Conservation (phyloP, 2,329 filamentous ascomycete genomes). For the Trichoderma citrinoviride region DNA sequence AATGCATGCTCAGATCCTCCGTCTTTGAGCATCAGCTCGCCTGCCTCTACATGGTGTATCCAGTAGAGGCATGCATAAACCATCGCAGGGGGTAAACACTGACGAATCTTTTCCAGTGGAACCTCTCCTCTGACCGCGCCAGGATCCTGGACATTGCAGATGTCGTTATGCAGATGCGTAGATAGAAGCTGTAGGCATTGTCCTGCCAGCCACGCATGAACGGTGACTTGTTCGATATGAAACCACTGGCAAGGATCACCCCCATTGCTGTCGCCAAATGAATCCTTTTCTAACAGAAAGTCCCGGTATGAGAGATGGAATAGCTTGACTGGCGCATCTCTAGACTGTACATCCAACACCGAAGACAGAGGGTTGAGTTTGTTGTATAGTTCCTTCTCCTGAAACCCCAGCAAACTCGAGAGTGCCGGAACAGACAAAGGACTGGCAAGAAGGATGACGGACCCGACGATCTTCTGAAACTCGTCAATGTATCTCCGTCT, state of each 20-base stretch:
- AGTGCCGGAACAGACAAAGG: background rate
- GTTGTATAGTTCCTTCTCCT: background rate
- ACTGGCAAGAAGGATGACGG: background rate
- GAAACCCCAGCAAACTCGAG: background rate
- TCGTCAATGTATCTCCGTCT: background rate
- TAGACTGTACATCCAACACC: background rate
- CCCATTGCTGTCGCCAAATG: background rate
- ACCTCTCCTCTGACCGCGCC: background rate
- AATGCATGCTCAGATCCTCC: background rate
- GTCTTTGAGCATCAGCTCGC: background rate
- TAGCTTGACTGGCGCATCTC: background rate
- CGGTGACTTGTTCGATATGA: background rate
- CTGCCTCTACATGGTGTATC: background rate
- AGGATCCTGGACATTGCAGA: background rate
- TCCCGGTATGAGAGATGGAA: background rate
- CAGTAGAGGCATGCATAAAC: background rate
- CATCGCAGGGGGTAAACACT: background rate
- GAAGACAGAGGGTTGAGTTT: background rate
- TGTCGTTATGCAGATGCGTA: background rate
- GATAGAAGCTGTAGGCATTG: background rate
- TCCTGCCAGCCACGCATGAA: background rate
- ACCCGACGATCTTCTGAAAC: constrained; percentile 25
- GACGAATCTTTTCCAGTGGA: background rate
- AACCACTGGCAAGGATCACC: background rate
- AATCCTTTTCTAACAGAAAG: background rate